These are phyloP conservation scores for Phytophthora sp. DNA, from an alignment of 352 stramenopile genomes.

Conservation along the genomic window DNA sequence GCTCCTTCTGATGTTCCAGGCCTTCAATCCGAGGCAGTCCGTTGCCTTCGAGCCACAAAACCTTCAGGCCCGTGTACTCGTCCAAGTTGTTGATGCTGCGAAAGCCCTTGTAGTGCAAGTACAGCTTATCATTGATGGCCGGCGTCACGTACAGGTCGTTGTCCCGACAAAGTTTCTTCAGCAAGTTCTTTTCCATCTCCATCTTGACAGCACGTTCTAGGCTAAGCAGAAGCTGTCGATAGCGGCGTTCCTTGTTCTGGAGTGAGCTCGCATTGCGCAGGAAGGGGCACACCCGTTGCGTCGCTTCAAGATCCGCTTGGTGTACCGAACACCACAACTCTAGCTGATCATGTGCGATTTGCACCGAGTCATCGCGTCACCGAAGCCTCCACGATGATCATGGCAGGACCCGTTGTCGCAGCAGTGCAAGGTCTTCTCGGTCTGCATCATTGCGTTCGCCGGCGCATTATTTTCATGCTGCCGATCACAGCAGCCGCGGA, in stretches of 20 bases:
- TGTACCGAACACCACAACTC: background rate
- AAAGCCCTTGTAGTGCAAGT: slow-evolving; percentile 97
- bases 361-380: background rate
- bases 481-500: no score
- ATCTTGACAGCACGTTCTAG: slow-evolving; percentile 45
- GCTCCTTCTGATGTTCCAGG: slow-evolving; percentile 83
- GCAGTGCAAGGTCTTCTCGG: no score
- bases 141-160: slow-evolving; percentile 93
- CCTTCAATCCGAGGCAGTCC: slow-evolving; percentile 91
- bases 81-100: slow-evolving; percentile 93
- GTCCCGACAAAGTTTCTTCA: slow-evolving; percentile 92
- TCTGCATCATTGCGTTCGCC: no score
- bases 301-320: slow-evolving; percentile 28
- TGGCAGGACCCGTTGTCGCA: no score
- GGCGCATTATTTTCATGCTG: no score
- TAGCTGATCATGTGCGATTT: background rate
- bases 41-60: slow-evolving; percentile 96
- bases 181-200: slow-evolving; percentile 89
- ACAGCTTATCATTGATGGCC: slow-evolving; percentile 95
- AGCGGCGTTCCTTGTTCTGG: no score
- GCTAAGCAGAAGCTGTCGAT: no score
- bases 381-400: no score
- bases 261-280: background rate
- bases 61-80: slow-evolving; percentile 94
- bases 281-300: slow-evolving; percentile 7